These are phyloP conservation scores for Gossypium herbaceum DNA, from an alignment of 345 rosid genomes.

Conservation along the genomic window DNA sequence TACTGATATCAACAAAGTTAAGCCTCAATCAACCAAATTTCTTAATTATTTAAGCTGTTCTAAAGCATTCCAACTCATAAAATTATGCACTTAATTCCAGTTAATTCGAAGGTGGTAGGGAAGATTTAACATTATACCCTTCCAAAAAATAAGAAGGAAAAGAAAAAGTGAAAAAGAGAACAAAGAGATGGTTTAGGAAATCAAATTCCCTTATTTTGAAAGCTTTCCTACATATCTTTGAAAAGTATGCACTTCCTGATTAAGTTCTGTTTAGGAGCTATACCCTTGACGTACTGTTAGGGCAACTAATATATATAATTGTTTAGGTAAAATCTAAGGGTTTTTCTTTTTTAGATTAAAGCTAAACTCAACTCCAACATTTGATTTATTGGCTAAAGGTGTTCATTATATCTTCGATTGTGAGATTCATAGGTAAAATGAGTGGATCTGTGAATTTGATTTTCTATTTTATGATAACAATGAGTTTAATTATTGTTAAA, in stretches of 20 bases:
- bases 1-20: accelerated
- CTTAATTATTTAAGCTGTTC: not conserved
- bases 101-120: not conserved
- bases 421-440: too few species aligned
- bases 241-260: not conserved
- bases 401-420: too few species aligned
- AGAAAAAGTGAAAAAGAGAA: not conserved
- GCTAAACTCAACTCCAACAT: too few species aligned
- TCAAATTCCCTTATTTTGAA: not conserved
- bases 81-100: not conserved
- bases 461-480: too few species aligned
- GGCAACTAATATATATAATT: not conserved
- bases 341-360: too few species aligned
- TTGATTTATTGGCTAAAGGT: too few species aligned
- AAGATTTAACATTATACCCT: not conserved
- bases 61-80: not conserved
- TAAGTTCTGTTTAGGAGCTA: not conserved
- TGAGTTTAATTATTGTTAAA: too few species aligned
- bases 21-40: not conserved
- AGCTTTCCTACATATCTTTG: slow-evolving; percentile 4
- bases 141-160: not conserved
- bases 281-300: not conserved
- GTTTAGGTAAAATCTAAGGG: too few species aligned
- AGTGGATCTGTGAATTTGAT: too few species aligned
- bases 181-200: not conserved